phyloP scores from a whole-genome alignment of 2,329 filamentous ascomycete genomes.

The Coniochaeta hoffmannii region DNA sequence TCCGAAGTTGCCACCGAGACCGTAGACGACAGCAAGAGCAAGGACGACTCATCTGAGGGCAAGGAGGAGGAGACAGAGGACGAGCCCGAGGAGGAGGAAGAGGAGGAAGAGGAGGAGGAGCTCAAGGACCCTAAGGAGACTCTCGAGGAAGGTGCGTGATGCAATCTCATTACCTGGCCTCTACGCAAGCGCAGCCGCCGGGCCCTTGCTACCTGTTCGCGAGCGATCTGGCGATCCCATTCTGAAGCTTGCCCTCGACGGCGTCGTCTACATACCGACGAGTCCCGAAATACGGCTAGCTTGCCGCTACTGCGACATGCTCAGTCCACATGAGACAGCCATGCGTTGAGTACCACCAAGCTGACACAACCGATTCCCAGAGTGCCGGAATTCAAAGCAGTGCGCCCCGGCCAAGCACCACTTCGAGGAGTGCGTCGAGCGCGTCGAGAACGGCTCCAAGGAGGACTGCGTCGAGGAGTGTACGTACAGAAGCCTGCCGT shows the following conservation, averaged over 20 bases:
- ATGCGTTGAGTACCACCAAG: too few species aligned
- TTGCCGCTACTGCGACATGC: not conserved
- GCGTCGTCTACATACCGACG: too few species aligned
- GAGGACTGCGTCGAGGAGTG: slow-evolving; percentile 99
- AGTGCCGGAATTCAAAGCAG: slow-evolving; percentile 80
- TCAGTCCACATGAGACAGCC: not conserved
- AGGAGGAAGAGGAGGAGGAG: slow-evolving; percentile 79
- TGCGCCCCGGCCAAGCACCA: slow-evolving; percentile 92
- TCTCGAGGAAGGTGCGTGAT: slow-evolving; percentile 80
- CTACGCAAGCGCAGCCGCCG: not conserved
- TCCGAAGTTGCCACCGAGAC: slow-evolving; percentile 3
- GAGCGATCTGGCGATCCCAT: too few species aligned
- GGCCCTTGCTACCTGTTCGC: too few species aligned
- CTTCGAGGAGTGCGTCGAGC: slow-evolving; percentile 96
- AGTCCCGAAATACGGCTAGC: not conserved
- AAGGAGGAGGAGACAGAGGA: slow-evolving; percentile 51
- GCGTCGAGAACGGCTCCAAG: slow-evolving; percentile 69
- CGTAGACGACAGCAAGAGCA: slow-evolving; percentile 46
- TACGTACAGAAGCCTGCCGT: slow-evolving; percentile 40
- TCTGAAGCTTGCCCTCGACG: too few species aligned
- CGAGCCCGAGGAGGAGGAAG: slow-evolving; percentile 66
- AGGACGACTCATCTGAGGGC: slow-evolving; percentile 37
- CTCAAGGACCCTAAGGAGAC: slow-evolving; percentile 78
- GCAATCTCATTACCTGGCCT: not conserved
- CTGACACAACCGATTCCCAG: slow-evolving; percentile 38